These are phyloP conservation scores for Daldinia sp. DNA, from an alignment of 2,329 filamentous ascomycete species.

Conservation along the genomic window DNA sequence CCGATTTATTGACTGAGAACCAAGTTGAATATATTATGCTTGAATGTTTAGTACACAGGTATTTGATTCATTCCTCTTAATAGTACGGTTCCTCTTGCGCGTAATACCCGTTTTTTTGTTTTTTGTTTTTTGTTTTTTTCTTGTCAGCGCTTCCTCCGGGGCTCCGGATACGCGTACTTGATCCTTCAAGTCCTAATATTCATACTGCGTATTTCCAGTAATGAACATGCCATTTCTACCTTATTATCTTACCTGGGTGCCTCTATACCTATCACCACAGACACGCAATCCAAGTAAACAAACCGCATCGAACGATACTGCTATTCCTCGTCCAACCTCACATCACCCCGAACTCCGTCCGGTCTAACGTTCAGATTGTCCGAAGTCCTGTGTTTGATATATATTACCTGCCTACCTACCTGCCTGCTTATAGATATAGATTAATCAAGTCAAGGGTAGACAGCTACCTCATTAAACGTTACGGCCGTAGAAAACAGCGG, in stretches of 20 bases:
- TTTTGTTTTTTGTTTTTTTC: not conserved
- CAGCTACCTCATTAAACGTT: not conserved
- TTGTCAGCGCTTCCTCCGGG: not conserved
- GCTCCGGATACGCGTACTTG: not conserved
- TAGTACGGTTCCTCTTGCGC: not conserved
- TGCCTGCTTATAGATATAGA: no score
- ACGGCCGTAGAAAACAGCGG: no score
- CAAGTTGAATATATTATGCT: not conserved
- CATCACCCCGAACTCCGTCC: conserved; percentile 26
- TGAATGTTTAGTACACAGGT: not conserved
- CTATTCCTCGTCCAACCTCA: not conserved
- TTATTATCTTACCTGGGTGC: not conserved
- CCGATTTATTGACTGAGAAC: not conserved
- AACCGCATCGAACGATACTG: not conserved
- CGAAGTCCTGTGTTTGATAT: conserved; percentile 1
- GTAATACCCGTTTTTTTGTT: no score
- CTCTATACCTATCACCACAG: not conserved
- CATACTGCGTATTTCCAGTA: no score
- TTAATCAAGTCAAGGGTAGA: no score
- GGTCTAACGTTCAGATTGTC: conserved; percentile 12
- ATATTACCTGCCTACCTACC: no score
- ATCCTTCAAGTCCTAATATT: not conserved
- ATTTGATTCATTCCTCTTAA: no score
- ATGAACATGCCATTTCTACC: not conserved
- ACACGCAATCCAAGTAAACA: not conserved